Conservation (phyloP, 768 basidiomycete genomes). For the Neoboletus subvelutipes region DNA sequence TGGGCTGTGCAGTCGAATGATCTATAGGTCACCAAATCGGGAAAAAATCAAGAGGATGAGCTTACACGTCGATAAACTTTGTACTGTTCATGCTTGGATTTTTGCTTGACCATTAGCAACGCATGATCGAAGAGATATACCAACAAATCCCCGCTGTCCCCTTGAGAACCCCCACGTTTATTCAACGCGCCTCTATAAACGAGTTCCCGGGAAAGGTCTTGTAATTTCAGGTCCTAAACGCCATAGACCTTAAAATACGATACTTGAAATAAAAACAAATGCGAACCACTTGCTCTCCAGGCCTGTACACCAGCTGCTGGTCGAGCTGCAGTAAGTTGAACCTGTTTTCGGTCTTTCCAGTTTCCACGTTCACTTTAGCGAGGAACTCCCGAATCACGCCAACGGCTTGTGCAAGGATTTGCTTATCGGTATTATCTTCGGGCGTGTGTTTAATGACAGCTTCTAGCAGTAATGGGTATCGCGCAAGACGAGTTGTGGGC, state of each 20-base stretch:
- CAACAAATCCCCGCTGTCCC: conserved; percentile 84
- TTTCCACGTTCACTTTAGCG: conserved; percentile 86
- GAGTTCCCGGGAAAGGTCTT: conserved; percentile 87
- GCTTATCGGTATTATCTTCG: conserved; percentile 86
- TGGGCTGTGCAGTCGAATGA: conserved; percentile 57
- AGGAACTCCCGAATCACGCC: conserved; percentile 79
- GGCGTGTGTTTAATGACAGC: conserved; percentile 91
- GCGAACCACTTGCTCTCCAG: conserved; percentile 86
- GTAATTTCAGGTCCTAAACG: conserved; percentile 75
- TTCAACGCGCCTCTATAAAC: conserved; percentile 89
- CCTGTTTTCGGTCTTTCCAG: conserved; percentile 92
- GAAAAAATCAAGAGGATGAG: conserved; percentile 10
- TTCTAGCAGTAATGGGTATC: conserved; percentile 91
- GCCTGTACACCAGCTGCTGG: conserved; percentile 85
- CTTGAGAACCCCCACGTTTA: conserved; percentile 69
- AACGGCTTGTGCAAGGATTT: conserved; percentile 72
- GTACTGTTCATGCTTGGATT: conserved; percentile 88
- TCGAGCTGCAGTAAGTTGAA: conserved; percentile 95
- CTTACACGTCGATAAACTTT: conserved; percentile 91
- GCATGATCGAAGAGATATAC: conserved; percentile 98
- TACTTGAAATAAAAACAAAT: background rate
- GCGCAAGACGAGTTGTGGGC: conserved; percentile 95
- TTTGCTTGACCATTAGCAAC: conserved; percentile 91
- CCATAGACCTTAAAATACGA: background rate
- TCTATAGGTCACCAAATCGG: conserved; percentile 6